Base-by-base conservation (phyloP, 1,284 basidiomycete species). In the Wolfiporia cocos region DNA sequence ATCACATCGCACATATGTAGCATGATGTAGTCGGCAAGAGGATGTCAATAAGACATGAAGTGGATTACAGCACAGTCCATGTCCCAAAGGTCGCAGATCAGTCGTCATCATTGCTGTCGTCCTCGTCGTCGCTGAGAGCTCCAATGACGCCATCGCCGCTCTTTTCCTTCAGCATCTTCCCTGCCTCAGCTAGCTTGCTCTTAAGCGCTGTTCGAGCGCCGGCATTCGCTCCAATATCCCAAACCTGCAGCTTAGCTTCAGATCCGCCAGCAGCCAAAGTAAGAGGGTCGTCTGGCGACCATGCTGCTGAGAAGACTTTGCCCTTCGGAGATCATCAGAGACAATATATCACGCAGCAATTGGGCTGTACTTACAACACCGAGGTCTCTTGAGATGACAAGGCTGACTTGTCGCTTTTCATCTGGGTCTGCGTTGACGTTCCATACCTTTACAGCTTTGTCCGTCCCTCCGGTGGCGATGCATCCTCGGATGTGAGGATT, bases 361-460 rank as follows among this genome's bases (percentile, higher is more conserved):
- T 23, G 23, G 4, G 20, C 10, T 24, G 33, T 26, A 80, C 89
- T 46, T 65, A 94, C 92, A 38, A 97, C 81, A 33, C 92, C 94
- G n/a, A 99, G 72, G 64, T 99, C 94, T 47, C 93, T 69, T 10
- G 84, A 86, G 1, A 86, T 86, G 4, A 93, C 92, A 51, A 99
- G 71, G 61, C 84, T 92, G 58, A 98, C 90, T 44, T 81, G 80
- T 38, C 81, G 73, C 66, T 86, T 86, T 15, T 75, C 77, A 20
- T 74, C 74, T 11, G 73, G 72, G 48, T 84, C 77, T 37, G 85
- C 82, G 37, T 69, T 69, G 32, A 98, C 70, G 58, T 95, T 97
- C 96, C 96, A 99, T 5, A 98, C 70, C 64, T 96, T 95, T 63
- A 97, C 87, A 29, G 85, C 67, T 59, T 94, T 95, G 70, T 99